phyloP scores from a whole-genome alignment of 2,329 filamentous ascomycete species.

The Claviceps digitariae region DNA sequence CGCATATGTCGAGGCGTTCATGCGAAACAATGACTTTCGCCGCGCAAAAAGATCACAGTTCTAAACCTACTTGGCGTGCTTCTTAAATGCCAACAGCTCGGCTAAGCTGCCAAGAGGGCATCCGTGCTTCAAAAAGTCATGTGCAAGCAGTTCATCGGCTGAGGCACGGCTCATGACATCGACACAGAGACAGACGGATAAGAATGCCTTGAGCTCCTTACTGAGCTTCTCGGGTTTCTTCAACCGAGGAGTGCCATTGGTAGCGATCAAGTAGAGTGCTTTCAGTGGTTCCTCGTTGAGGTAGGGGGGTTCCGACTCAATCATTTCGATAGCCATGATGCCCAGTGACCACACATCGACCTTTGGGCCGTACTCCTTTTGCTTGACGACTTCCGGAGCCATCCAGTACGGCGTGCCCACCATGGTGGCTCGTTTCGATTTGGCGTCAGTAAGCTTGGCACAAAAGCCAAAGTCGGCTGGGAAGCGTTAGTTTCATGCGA shows the following conservation, averaged over 20 bases:
- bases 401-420: conserved; percentile 99
- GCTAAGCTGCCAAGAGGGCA: conserved; percentile 73
- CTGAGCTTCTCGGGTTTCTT: conserved; percentile 98
- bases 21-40: neutral
- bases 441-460: conserved; percentile 92
- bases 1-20: neutral
- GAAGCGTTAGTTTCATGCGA: conserved; percentile 18
- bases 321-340: conserved; percentile 99
- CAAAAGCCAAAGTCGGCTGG: conserved; percentile 98
- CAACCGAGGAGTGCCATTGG: conserved; percentile 87
- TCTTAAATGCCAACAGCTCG: conserved; percentile 79
- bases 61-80: conserved; percentile 44
- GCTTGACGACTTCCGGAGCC: conserved; percentile 98
- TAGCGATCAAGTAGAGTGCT: conserved; percentile 93
- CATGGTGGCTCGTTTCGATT: conserved; percentile 97
- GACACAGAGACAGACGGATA: conserved; percentile 91
- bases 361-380: conserved; percentile 97
- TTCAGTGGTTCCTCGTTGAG: conserved; percentile 96
- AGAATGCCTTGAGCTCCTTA: conserved; percentile 94
- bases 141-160: conserved; percentile 73
- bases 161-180: conserved; percentile 92
- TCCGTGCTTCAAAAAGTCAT: conserved; percentile 90
- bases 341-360: conserved; percentile 98
- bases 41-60: neutral
- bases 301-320: conserved; percentile 95